Percentiles rank a stretch among this genome's conserved stretches.
Conservation (phyloP, 495 filamentous ascomycete species). For the Daldinia concentrica region DNA sequence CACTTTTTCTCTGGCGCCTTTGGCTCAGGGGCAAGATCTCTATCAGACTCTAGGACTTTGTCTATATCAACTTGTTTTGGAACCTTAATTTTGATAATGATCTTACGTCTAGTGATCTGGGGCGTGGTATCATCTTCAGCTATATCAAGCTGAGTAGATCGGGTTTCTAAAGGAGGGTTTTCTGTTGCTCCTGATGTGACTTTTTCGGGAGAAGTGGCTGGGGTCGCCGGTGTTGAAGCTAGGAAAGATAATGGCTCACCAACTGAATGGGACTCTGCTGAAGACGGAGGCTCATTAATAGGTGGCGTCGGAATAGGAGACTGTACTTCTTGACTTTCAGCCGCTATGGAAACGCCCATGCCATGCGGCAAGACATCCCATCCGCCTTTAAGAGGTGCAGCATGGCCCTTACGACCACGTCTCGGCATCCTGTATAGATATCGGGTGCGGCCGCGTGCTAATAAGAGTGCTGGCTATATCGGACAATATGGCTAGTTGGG, state of each 20-base stretch:
- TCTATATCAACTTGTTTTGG: background rate
- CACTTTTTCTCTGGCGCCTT: background rate
- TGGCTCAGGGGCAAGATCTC: background rate
- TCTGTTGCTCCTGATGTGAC: background rate
- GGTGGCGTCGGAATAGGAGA: background rate
- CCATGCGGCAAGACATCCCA: slow-evolving; percentile 51
- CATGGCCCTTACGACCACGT: slow-evolving; percentile 10
- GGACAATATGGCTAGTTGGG: background rate
- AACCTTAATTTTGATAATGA: slow-evolving; percentile 9
- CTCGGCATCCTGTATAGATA: slow-evolving; percentile 28
- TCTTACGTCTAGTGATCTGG: background rate
- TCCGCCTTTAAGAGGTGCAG: slow-evolving; percentile 25
- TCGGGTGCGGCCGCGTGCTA: background rate
- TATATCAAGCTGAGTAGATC: background rate
- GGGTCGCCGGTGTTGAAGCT: background rate
- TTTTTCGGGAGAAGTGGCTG: background rate
- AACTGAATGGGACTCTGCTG: background rate
- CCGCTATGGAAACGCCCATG: slow-evolving; percentile 44
- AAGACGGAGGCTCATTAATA: background rate
- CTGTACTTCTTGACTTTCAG: background rate
- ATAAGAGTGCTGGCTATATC: background rate
- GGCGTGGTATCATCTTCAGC: background rate
- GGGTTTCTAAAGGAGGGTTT: no score
- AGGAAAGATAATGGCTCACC: background rate
- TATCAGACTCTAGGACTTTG: background rate